phyloP scores from a whole-genome alignment of 192 early-diverging fungal genomes.

The Backusella tuberculispora region DNA sequence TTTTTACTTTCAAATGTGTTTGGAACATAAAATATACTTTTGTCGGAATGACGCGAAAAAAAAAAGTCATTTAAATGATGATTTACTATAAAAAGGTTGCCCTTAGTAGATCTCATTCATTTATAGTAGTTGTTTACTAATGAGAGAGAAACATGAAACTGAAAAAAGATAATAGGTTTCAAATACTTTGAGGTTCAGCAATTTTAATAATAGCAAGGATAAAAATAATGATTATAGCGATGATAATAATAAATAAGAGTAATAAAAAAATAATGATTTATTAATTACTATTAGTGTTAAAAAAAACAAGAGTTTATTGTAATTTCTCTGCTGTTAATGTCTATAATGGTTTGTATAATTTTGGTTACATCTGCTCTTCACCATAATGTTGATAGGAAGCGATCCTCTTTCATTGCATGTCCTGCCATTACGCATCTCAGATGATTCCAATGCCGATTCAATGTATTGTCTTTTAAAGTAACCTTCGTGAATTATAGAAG shows the following conservation, averaged over 20 bases:
- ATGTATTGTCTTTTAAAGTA: background rate
- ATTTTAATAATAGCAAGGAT: background rate
- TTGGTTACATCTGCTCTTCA: background rate
- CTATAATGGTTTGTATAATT: conserved; percentile 8
- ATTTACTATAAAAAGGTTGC: background rate
- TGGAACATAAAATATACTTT: conserved; percentile 2
- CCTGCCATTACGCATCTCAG: background rate
- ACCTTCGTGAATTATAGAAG: background rate
- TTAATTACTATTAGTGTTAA: background rate
- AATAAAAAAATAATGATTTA: background rate
- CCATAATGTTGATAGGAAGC: background rate
- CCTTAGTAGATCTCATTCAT: conserved; percentile 6
- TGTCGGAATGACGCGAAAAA: background rate
- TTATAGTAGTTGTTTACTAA: conserved; percentile 6
- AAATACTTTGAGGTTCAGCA: background rate
- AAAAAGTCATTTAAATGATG: background rate
- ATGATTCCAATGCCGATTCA: conserved; percentile 1
- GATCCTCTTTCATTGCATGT: background rate
- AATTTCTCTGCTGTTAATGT: background rate
- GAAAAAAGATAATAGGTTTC: conserved; percentile 9
- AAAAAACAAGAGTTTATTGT: background rate
- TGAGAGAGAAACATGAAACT: conserved; percentile 8
- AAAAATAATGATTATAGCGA: background rate
- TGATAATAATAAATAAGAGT: background rate
- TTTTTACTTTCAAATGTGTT: background rate